Conservation (phyloP, 257 asterid species). For the Jaltomata sinuosa region DNA sequence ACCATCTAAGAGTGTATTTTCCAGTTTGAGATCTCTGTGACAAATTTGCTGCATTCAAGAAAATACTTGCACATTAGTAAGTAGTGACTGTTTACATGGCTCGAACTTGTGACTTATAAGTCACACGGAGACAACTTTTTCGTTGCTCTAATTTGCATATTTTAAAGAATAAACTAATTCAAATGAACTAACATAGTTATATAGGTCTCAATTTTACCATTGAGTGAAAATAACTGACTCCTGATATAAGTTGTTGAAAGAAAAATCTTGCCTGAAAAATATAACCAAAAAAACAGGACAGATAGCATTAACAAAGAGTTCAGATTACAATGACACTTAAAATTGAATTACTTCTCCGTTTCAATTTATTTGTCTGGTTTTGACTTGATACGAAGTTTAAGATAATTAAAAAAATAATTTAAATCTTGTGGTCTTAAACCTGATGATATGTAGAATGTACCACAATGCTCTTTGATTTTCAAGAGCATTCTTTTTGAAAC, state of each 20-base stretch:
- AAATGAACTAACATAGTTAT: not conserved
- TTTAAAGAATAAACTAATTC: not conserved
- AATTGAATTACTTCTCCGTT: not conserved
- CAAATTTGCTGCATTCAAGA: constrained; percentile 56
- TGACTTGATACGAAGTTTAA: too few species aligned
- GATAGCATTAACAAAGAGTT: not conserved
- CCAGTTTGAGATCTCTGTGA: constrained; percentile 81
- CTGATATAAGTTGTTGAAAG: constrained; percentile 72
- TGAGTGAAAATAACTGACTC: constrained; percentile 76
- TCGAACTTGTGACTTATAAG: too few species aligned
- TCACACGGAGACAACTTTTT: too few species aligned
- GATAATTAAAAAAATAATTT: too few species aligned
- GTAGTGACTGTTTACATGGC: too few species aligned
- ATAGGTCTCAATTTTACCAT: constrained; percentile 28
- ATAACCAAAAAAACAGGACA: not conserved
- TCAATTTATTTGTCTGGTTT: too few species aligned
- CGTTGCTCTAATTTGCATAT: too few species aligned
- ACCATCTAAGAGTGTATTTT: constrained; percentile 64
- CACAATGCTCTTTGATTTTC: too few species aligned
- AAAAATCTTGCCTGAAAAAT: constrained; percentile 55
- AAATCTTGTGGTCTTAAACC: too few species aligned
- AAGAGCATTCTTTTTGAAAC: too few species aligned
- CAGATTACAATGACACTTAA: not conserved
- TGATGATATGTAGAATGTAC: too few species aligned
- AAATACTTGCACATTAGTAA: not conserved